Evolutionary conservation across 306 rosid species (phyloP), one percentile per base, ranked within the genome.

Genomic region (Fragaria nilgerrensis): DNA sequence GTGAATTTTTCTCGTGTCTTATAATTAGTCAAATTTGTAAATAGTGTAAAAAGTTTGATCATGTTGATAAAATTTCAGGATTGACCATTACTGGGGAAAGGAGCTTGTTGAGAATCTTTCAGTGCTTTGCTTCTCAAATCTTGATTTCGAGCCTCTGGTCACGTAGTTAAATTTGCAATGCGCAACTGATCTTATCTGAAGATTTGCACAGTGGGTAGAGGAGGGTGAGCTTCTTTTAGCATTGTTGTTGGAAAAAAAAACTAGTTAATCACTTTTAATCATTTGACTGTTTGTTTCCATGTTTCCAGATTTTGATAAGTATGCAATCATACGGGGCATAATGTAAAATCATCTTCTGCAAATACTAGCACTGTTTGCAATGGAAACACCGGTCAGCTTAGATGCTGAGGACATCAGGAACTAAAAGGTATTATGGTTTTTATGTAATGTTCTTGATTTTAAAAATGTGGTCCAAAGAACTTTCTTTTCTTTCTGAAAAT

Each of bases 281-380:
- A 86, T 52, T 72, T 59, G 65, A 66, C 48, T 47, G 41, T 68
- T 19, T 76, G 76, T 81, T 79, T 10, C 58, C 43, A 75, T 81
- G 58, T 80, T 76, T 76, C 43, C 69, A 94, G 98, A 77, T 71
- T 94, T 94, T 58, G 96, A 90, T 82, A 80, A 84, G 84, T 94
- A 94, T 0, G 97, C 97, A 75, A 94, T 55, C 36, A 32, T 32
- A 32, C 36, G 4, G 20, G 97, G 90, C 75, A 95, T 95, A 66
- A 92, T 92, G 96, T 97, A 95, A 88, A 95, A 95, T 77, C 97
- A 95, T 84, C 98, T 95, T 78, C 88, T 92, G 74, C 98, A 95
- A 95, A 95, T 95, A 79, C 82, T 92, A 37, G 93, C 98, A 11
- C 70, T 92, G 68, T 95, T 95, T 88, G 97, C 98, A 12, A 92